These are phyloP conservation scores for Leishmania tropica DNA, from an alignment of 208 protist genomes.

Conservation along the genomic window DNA sequence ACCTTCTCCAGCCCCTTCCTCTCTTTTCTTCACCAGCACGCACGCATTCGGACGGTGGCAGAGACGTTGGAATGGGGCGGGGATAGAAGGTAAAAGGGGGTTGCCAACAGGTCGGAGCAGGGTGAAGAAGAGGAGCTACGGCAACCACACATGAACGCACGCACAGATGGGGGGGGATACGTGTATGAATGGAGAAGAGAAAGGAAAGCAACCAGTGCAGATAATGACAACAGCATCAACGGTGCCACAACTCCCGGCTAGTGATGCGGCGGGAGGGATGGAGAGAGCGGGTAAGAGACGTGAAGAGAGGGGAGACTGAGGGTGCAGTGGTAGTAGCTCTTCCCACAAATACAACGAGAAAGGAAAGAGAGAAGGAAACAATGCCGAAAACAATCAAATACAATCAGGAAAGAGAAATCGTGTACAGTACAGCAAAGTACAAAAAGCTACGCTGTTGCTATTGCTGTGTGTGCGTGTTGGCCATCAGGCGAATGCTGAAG, in stretches of 20 bases:
- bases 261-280: neutral
- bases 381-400: neutral
- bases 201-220: neutral
- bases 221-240: neutral
- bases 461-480: neutral
- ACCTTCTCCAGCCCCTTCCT: neutral
- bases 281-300: neutral
- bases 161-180: neutral
- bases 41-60: neutral
- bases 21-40: neutral
- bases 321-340: neutral
- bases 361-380: neutral
- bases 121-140: neutral
- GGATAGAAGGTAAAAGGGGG: neutral
- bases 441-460: neutral
- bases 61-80: neutral
- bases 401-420: neutral
- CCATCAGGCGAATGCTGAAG: neutral
- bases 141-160: neutral
- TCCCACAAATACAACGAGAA: neutral
- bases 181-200: neutral
- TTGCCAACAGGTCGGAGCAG: neutral
- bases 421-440: neutral
- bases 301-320: neutral
- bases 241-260: neutral